Evolutionary conservation across 306 rosid genomes (phyloP).

Genomic region (Malus sieversii): DNA sequence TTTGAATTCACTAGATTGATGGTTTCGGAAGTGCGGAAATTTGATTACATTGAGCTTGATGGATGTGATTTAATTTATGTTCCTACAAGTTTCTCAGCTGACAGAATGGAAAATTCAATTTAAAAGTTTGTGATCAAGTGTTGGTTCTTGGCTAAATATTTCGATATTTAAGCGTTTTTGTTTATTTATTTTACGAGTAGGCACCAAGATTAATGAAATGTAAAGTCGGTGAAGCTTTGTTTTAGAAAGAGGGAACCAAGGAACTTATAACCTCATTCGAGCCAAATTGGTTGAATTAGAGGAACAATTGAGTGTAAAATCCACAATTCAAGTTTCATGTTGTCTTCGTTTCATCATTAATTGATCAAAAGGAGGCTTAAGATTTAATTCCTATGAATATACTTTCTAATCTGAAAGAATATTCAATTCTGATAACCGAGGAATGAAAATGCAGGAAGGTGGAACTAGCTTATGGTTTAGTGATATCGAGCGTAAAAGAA

Average conservation of each 20-base stretch:
- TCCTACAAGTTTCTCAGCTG: not conserved
- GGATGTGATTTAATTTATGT: not conserved
- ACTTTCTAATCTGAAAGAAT: not conserved
- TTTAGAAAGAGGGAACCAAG: not conserved
- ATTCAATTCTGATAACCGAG: slow-evolving; percentile 1
- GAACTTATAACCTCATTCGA: not conserved
- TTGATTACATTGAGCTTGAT: not conserved
- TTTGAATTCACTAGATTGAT: not conserved
- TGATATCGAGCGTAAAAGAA: slow-evolving; percentile 31
- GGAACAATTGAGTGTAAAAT: not conserved
- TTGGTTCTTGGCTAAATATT: not conserved
- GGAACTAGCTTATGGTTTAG: slow-evolving; percentile 53
- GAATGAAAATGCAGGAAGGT: slow-evolving; percentile 66
- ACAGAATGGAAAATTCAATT: not conserved
- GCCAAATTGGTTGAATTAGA: not conserved
- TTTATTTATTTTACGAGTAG: not conserved
- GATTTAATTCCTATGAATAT: not conserved
- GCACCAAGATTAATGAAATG: not conserved
- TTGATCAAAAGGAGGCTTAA: not conserved
- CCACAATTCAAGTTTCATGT: not conserved
- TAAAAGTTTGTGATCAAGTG: not conserved
- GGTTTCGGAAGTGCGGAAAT: not conserved
- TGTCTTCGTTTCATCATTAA: not conserved
- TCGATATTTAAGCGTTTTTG: not conserved
- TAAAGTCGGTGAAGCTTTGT: not conserved